A percentile compares a stretch with the other conserved stretches of the same genome.
These are phyloP conservation scores for Annona cherimola DNA, from an alignment of 164 flowering plant genomes.

Conservation along the genomic window DNA sequence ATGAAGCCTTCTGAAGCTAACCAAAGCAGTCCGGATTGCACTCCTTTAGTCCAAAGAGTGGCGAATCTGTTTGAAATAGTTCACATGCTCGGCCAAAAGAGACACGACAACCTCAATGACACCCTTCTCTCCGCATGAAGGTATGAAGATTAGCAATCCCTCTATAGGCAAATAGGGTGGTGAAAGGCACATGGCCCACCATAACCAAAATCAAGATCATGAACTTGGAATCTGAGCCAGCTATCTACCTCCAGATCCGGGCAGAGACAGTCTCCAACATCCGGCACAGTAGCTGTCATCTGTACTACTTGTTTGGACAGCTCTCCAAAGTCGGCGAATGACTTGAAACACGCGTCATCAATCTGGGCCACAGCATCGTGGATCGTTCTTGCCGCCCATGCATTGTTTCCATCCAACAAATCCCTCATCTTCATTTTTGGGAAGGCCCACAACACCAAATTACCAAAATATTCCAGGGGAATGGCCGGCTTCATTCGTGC, in stretches of 20 bases:
- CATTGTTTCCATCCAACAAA: constrained; percentile 15
- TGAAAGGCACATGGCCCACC: too few species aligned
- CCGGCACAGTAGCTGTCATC: constrained; percentile 16
- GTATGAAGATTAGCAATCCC: too few species aligned
- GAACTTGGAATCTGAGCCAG: constrained; percentile 31
- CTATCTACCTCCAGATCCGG: constrained; percentile 31
- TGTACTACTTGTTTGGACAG: constrained; percentile 24
- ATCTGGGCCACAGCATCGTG: constrained; percentile 24
- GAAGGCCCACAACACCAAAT: constrained; percentile 35
- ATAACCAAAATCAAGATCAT: constrained; percentile 31
- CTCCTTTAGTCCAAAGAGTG: too few species aligned
- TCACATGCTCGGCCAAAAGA: too few species aligned
- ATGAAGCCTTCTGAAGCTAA: too few species aligned
- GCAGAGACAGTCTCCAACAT: constrained; percentile 1
- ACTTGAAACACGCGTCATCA: constrained; percentile 23
- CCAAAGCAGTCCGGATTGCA: too few species aligned
- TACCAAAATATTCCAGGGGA: constrained; percentile 9
- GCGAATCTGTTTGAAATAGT: too few species aligned
- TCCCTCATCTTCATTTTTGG: constrained; percentile 26
- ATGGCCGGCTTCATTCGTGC: constrained; percentile 11
- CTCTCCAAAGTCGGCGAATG: constrained; percentile 17
- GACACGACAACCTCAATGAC: too few species aligned
- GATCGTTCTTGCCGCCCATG: constrained; percentile 22
- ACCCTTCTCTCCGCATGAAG: too few species aligned
- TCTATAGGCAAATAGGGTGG: too few species aligned